These are phyloP conservation scores for Coprinopsis strossmayeri DNA, from an alignment of 768 basidiomycete species.

Conservation along the genomic window DNA sequence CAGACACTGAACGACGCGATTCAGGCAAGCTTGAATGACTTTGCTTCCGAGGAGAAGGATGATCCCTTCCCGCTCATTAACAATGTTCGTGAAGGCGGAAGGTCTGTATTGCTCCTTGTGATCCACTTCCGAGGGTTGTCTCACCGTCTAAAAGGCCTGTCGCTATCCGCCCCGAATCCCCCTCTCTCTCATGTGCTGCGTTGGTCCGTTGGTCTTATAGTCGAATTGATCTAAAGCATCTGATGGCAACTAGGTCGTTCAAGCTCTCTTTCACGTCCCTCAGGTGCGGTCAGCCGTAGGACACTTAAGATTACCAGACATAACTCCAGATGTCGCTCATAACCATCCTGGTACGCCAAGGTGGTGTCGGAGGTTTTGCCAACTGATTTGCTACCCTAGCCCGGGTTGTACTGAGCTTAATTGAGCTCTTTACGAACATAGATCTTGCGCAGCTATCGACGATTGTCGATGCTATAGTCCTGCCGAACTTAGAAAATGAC, in stretches of 20 bases:
- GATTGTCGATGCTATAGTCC: conserved; percentile 44
- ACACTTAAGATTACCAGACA: conserved; percentile 23
- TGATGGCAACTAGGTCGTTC: conserved; percentile 30
- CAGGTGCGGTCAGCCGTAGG: conserved; percentile 51
- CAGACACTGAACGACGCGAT: conserved; percentile 64
- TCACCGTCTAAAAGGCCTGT: conserved; percentile 46
- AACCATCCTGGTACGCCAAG: conserved; percentile 23
- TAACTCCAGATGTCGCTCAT: conserved; percentile 17
- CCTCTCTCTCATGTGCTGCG: conserved; percentile 51
- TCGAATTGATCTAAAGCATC: neutral
- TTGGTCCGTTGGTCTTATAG: conserved; percentile 31
- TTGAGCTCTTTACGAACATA: conserved; percentile 65
- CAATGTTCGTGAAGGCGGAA: conserved; percentile 46
- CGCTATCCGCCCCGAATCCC: conserved; percentile 51
- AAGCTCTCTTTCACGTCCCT: conserved; percentile 63
- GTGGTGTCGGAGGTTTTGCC: neutral
- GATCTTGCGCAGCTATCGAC: conserved; percentile 56
- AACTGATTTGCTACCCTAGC: conserved; percentile 25
- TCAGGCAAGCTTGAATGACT: conserved; percentile 59
- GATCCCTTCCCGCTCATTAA: conserved; percentile 49
- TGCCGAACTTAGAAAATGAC: conserved; percentile 35
- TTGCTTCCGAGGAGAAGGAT: conserved; percentile 37
- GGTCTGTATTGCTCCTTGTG: conserved; percentile 32
- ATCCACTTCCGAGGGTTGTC: conserved; percentile 1
- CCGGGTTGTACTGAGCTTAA: conserved; percentile 44